Percentiles rank a stretch among this genome's conserved stretches.
Evolutionary conservation across 2,329 filamentous ascomycete genomes (phyloP).

Genomic region (Cladosporium phlei): DNA sequence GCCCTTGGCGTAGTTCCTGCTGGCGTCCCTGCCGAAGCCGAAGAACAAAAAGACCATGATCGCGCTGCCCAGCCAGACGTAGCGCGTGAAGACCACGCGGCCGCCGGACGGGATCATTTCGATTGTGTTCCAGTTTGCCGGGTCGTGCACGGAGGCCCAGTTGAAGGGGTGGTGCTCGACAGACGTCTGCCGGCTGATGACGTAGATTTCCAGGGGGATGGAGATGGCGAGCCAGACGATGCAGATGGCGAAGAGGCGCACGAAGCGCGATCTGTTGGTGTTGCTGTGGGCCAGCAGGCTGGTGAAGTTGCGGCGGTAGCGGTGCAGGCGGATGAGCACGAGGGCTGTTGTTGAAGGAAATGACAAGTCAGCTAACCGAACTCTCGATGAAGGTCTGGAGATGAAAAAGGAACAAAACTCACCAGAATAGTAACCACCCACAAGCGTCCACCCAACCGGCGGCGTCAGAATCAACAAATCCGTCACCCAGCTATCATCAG

Average conservation of each 20-base stretch:
- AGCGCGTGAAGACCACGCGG: conserved; percentile 50
- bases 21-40: conserved; percentile 59
- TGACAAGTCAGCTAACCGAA: neutral
- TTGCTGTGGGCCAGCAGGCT: conserved; percentile 51
- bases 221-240: conserved; percentile 46
- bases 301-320: conserved; percentile 56
- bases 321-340: conserved; percentile 56
- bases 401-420: no score
- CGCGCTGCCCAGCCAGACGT: conserved; percentile 52
- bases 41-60: conserved; percentile 60
- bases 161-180: conserved; percentile 32
- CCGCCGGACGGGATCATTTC: conserved; percentile 44
- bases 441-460: conserved; percentile 50
- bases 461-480: conserved; percentile 53
- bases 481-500: conserved; percentile 55
- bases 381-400: neutral
- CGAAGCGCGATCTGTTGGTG: conserved; percentile 56
- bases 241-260: conserved; percentile 57
- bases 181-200: conserved; percentile 42
- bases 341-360: conserved; percentile 42
- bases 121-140: conserved; percentile 45
- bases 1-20: conserved; percentile 48
- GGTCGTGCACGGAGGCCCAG: conserved; percentile 51
- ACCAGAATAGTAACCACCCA: conserved; percentile 56
- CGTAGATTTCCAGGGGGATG: conserved; percentile 50